Conservation (phyloP, 2,329 filamentous ascomycete species). For the Trematosphaeria pertusa region DNA sequence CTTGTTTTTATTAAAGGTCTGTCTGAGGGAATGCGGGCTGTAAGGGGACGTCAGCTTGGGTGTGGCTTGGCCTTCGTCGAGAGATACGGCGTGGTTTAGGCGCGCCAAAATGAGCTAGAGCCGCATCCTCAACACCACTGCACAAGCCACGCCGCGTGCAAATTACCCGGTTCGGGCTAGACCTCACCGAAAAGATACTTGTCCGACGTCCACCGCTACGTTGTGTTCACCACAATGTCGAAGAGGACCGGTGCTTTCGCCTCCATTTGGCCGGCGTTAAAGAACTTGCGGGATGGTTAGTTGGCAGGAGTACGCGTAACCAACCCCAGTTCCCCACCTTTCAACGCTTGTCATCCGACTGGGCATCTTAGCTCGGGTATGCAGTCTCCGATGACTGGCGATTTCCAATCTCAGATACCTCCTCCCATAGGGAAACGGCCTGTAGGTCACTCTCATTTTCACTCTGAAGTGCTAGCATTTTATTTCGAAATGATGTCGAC, state of each 20-base stretch:
- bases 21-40: conserved; percentile 7
- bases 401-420: too few species aligned
- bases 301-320: neutral
- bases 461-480: too few species aligned
- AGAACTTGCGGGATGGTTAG: neutral
- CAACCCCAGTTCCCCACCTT: conserved; percentile 10
- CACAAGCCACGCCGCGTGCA: conserved; percentile 1
- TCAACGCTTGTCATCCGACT: conserved; percentile 7
- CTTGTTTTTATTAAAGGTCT: conserved; percentile 6
- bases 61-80: conserved; percentile 12
- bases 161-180: conserved; percentile 7
- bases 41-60: conserved; percentile 15
- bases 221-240: neutral
- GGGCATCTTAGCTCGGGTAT: conserved; percentile 1
- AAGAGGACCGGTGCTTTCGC: too few species aligned
- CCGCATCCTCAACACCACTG: conserved; percentile 4
- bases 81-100: neutral
- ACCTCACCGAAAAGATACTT: neutral
- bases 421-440: too few species aligned
- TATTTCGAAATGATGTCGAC: too few species aligned
- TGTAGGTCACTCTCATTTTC: too few species aligned
- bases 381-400: neutral
- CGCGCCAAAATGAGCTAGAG: conserved; percentile 11
- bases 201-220: neutral
- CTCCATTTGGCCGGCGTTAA: too few species aligned